Evolutionary conservation across 2,329 filamentous ascomycete species (phyloP), one percentile per base, ranked within the genome.

Genomic region (Cladorrhinum sp.): DNA sequence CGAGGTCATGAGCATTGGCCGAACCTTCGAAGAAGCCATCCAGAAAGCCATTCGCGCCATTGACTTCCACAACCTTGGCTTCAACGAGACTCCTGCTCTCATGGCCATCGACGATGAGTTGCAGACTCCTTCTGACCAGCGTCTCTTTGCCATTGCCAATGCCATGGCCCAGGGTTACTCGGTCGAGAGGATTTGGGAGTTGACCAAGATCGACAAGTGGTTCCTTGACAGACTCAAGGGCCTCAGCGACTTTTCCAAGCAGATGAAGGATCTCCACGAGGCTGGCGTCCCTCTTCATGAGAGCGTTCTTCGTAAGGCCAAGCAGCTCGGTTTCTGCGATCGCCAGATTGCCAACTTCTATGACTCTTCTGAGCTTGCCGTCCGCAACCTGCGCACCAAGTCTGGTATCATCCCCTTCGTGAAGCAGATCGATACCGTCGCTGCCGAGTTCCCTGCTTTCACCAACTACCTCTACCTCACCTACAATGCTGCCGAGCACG

Each of bases 191-290:
- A 96, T 99, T 73, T 97, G 93, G 92, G 91, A 97, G 74, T 83
- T 98, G 80, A 99, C 95, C 71, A 92, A 94, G 79, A 99, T 99
- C 70, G 95, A 98, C 79, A 96, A 96, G 77, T 99, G 95, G 95
- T 99, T 98, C 82, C 79, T 99, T 67, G 87, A 86, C 76, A 93
- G 92, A 75, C 86, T 99, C 61, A 96, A 96, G 85, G 88, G 89
- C 26, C 80, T 99, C 9, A 96, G 88, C 76, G 86, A 96, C 78
- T 97, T 98, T 69, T 87, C 88, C 72, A 94, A 92, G 77, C 75
- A 83, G 23, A 91, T 97, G 86, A 81, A 83, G 62, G 81, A 80
- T 53, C 91, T 87, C 76, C 83, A 73, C 65, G 82, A 82, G 12
- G 83, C 80, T 66, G 88, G 92, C 50, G 84, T 89, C 60, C 85